phyloP scores from a whole-genome alignment of 192 early-diverging fungal genomes.

The Polychytrium aggregatum region DNA sequence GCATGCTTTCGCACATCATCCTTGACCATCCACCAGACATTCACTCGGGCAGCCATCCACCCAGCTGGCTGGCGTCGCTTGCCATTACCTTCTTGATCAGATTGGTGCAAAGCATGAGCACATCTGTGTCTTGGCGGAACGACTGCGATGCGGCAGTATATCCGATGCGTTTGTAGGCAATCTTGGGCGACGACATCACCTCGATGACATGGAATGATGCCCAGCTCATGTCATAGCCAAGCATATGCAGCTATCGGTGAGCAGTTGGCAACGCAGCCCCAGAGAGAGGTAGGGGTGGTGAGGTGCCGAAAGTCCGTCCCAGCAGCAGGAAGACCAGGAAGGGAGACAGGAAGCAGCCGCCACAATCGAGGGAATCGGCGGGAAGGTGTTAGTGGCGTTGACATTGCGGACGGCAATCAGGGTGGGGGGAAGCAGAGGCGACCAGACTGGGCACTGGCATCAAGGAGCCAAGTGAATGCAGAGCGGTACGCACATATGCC shows the following conservation, averaged over 20 bases:
- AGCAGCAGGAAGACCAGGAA: too few species aligned
- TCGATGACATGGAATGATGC: conserved; percentile 93
- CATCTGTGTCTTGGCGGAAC: conserved; percentile 87
- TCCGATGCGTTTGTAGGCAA: conserved; percentile 77
- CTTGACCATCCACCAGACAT: too few species aligned
- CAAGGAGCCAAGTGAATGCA: not conserved
- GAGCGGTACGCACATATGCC: conserved; percentile 42
- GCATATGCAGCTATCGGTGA: conserved; percentile 84
- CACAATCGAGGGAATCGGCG: too few species aligned
- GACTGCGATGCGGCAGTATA: conserved; percentile 85
- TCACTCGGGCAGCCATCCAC: too few species aligned
- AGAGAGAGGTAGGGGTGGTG: too few species aligned
- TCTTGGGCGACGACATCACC: conserved; percentile 85
- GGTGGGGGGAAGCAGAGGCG: too few species aligned
- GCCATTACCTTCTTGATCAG: conserved; percentile 95
- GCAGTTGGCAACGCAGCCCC: not conserved
- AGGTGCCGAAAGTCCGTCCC: not conserved
- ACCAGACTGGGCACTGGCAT: too few species aligned
- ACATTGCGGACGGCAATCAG: too few species aligned
- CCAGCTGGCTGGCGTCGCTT: too few species aligned
- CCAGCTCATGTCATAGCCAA: conserved; percentile 96
- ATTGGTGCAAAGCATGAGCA: conserved; percentile 93
- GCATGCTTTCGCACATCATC: too few species aligned
- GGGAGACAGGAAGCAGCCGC: too few species aligned
- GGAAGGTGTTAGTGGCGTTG: too few species aligned